These are phyloP conservation scores for Aphanomyces cochlioides DNA, from an alignment of 352 stramenopile species.

Conservation along the genomic window DNA sequence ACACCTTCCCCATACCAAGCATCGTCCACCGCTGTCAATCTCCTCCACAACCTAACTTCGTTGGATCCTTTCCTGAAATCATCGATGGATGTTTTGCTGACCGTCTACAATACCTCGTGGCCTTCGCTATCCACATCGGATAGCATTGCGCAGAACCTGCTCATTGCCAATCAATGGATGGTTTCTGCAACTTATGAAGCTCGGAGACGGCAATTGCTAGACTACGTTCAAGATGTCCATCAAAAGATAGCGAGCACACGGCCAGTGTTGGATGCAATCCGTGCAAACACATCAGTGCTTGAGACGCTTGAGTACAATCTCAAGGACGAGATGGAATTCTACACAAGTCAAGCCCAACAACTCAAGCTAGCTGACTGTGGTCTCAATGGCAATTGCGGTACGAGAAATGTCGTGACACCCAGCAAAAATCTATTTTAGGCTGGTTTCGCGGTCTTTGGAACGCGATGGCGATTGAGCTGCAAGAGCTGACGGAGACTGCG, in stretches of 20 bases:
- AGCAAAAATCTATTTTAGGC: not conserved
- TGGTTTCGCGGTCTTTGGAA: conserved; percentile 18
- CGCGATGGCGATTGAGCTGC: conserved; percentile 1
- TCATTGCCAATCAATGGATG: not conserved
- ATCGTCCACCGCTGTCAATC: not conserved
- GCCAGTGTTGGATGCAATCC: conserved; percentile 33
- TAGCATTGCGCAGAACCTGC: not conserved
- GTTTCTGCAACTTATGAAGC: not conserved
- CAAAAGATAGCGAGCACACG: not conserved
- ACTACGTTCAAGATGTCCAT: conserved; percentile 6
- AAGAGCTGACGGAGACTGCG: not conserved
- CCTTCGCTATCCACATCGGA: not conserved
- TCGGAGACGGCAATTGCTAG: not conserved
- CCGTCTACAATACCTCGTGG: conserved; percentile 19
- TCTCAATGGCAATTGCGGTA: conserved; percentile 58
- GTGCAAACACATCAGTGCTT: conserved; percentile 44
- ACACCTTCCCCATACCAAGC: conserved; percentile 47
- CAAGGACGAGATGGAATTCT: conserved; percentile 55
- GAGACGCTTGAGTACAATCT: conserved; percentile 56
- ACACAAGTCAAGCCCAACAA: conserved; percentile 45
- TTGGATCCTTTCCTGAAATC: not conserved
- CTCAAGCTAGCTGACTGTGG: conserved; percentile 60
- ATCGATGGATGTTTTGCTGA: not conserved
- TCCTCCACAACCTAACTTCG: not conserved
- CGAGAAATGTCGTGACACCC: not conserved